A percentile compares a stretch with the other conserved stretches of the same genome.
Evolutionary conservation across 2,329 filamentous ascomycete species (phyloP).

Genomic region (Chaetomium globosum): DNA sequence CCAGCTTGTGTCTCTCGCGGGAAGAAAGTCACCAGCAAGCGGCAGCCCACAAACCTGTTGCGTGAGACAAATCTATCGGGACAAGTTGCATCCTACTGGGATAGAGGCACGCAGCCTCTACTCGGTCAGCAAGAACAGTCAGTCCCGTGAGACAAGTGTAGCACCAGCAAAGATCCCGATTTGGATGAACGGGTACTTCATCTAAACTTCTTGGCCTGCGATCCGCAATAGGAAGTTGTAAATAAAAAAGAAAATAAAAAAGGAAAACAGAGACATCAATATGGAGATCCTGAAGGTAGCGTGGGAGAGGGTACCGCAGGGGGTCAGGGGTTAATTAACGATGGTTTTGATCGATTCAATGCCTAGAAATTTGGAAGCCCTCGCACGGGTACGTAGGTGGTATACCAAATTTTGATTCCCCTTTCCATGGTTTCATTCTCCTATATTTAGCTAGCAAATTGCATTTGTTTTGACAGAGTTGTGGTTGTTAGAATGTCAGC

Average conservation of each 20-base stretch:
- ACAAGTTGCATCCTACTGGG: background rate
- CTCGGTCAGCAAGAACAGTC: background rate
- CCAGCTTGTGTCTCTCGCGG: background rate
- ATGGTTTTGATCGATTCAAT: slow-evolving; percentile 1
- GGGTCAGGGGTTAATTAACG: background rate
- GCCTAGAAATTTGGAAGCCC: background rate
- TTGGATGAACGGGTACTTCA: background rate
- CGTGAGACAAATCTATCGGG: background rate
- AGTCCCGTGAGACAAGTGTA: background rate
- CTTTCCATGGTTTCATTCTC: background rate
- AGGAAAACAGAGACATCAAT: too few species aligned
- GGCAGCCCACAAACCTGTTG: background rate
- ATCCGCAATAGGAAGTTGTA: background rate
- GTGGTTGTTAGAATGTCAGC: background rate
- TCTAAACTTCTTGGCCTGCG: background rate
- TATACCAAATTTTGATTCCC: slow-evolving; percentile 11
- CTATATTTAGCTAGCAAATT: background rate
- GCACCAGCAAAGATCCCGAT: background rate
- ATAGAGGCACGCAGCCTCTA: background rate
- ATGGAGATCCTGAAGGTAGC: background rate
- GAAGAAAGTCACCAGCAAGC: background rate
- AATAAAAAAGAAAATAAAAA: background rate
- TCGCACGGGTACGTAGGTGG: background rate
- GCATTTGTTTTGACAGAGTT: background rate
- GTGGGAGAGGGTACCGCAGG: slow-evolving; percentile 1